These are phyloP conservation scores for Kluyveromyces siamensis DNA, from an alignment of 805 yeast species.

Conservation along the genomic window DNA sequence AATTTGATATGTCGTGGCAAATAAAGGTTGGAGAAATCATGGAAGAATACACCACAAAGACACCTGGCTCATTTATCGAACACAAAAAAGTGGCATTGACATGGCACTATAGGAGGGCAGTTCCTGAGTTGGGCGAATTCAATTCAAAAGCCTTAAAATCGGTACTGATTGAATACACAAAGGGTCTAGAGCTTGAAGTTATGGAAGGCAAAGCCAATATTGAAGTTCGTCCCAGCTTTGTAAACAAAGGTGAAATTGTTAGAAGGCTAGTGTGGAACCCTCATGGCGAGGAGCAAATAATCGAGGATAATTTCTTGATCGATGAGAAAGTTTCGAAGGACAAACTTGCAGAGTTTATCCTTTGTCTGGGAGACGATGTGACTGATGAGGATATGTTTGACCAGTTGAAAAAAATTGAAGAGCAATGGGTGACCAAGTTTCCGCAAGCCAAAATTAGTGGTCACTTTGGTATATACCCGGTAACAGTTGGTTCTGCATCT, in stretches of 20 bases:
- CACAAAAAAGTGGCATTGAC: slow-evolving; percentile 87
- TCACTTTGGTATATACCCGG: slow-evolving; percentile 67
- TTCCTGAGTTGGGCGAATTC: slow-evolving; percentile 84
- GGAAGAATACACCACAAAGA: slow-evolving; percentile 67
- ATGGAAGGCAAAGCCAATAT: slow-evolving; percentile 96
- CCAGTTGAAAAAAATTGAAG: slow-evolving; percentile 58
- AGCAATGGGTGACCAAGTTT: slow-evolving; percentile 27
- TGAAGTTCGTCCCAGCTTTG: slow-evolving; percentile 92
- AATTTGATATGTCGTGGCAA: slow-evolving; percentile 93
- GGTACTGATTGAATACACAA: slow-evolving; percentile 52
- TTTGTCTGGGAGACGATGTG: slow-evolving; percentile 91
- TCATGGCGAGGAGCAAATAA: slow-evolving; percentile 47
- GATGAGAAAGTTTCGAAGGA: slow-evolving; percentile 31
- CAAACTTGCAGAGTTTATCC: slow-evolving; percentile 68
- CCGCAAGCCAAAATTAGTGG: slow-evolving; percentile 35
- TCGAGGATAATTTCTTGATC: slow-evolving; percentile 20
- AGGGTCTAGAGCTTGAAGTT: slow-evolving; percentile 77
- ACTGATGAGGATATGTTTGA: slow-evolving; percentile 98
- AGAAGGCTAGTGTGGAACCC: slow-evolving; percentile 60
- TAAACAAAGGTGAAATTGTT: slow-evolving; percentile 95
- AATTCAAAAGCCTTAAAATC: slow-evolving; percentile 70
- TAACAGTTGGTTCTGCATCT: slow-evolving; percentile 88
- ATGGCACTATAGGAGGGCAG: slow-evolving; percentile 95
- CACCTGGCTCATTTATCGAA: slow-evolving; percentile 86
- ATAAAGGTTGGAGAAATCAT: slow-evolving; percentile 66